These are phyloP conservation scores for Neurospora sp. DNA, from an alignment of 495 filamentous ascomycete genomes.

Conservation along the genomic window DNA sequence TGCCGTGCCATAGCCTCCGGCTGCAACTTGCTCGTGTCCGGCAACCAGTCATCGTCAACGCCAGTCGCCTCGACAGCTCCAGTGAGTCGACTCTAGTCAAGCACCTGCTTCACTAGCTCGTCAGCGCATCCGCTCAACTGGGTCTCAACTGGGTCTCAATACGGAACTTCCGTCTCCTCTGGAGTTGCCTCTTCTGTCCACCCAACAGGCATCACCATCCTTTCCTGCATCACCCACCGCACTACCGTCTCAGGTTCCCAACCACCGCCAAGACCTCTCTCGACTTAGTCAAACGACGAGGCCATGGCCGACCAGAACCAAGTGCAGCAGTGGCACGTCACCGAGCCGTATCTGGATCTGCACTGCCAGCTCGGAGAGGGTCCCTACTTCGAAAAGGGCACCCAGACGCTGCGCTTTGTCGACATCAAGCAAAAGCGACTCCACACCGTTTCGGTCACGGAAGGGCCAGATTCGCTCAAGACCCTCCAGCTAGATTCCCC, in stretches of 20 bases:
- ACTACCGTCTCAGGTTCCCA: neutral
- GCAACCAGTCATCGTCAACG: neutral
- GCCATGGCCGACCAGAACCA: conserved; percentile 15
- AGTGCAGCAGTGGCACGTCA: conserved; percentile 35
- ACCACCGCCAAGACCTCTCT: neutral
- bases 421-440: conserved; percentile 76
- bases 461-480: conserved; percentile 53
- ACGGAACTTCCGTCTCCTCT: neutral
- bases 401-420: conserved; percentile 71
- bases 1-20: neutral
- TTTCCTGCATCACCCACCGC: neutral
- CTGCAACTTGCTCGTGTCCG: neutral
- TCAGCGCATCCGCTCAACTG: neutral
- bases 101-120: neutral
- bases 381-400: conserved; percentile 62
- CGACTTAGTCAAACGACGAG: neutral
- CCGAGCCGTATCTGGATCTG: conserved; percentile 64
- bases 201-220: neutral
- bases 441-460: conserved; percentile 59
- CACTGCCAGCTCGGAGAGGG: conserved; percentile 73
- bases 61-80: neutral
- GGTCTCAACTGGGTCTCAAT: neutral
- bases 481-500: conserved; percentile 55
- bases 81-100: neutral
- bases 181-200: neutral